These are phyloP conservation scores for Fusarium piperis DNA, from an alignment of 2,329 filamentous ascomycete genomes.

Conservation along the genomic window DNA sequence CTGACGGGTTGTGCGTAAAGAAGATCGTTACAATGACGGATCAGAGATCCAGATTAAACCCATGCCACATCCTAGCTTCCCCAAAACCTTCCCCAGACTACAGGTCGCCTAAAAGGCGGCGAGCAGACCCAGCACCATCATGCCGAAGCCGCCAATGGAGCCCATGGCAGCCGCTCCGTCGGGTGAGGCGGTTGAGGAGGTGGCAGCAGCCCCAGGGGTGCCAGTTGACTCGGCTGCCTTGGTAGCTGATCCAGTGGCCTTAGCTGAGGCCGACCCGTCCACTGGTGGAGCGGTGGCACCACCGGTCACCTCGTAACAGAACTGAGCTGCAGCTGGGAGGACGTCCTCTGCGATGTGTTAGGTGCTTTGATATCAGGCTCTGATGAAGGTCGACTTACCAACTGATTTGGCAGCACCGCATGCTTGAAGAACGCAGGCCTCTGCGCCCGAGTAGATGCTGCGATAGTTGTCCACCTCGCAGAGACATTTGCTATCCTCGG, in stretches of 20 bases:
- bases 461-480: conserved; percentile 45
- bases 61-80: neutral
- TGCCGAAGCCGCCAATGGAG: conserved; percentile 13
- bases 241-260: neutral
- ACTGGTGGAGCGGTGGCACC: conserved; percentile 19
- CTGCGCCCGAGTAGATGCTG: conserved; percentile 51
- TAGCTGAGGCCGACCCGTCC: neutral
- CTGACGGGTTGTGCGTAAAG: neutral
- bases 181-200: neutral
- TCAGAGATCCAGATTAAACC: neutral
- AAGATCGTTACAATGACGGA: neutral
- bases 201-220: neutral
- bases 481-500: conserved; percentile 35
- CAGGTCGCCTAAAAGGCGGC: conserved; percentile 6
- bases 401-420: conserved; percentile 49
- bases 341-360: conserved; percentile 27
- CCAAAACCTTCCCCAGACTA: neutral
- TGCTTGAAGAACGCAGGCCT: conserved; percentile 54
- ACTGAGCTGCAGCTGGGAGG: conserved; percentile 34
- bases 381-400: conserved; percentile 11
- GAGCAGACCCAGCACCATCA: conserved; percentile 7
- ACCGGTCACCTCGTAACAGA: conserved; percentile 28
- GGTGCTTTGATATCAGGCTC: neutral
- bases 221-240: neutral
- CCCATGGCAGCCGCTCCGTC: conserved; percentile 8